Evolutionary conservation across 1,284 basidiomycete species (phyloP), one percentile per base, ranked within the genome.

Genomic region (Clitocybe nebularis): DNA sequence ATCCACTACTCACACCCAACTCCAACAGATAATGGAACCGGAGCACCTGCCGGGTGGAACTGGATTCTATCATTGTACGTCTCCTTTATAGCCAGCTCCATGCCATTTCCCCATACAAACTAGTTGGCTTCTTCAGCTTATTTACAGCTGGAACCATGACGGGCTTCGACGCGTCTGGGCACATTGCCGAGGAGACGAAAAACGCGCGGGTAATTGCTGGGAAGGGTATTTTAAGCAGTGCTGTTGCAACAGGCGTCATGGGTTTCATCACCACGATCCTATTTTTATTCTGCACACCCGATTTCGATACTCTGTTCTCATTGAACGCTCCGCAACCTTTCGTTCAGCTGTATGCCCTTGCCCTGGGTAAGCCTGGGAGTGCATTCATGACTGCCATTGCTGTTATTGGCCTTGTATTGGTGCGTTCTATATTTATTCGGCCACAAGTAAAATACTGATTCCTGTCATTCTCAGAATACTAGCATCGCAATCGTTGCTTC

Each of bases 141-240:
- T 92, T 89, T 60, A 86, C 87, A 1, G 81, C 88, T 1, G 88
- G 89, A 8, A 87, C 83, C 0, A 67, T 93, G 66, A 90, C 85
- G 9, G 90, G 90, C 2, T 93, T 91, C 53, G 90, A 92, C 61
- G 89, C 89, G 0, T 84, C 88, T 11, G 90, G 90, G 0, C 90
- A 93, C 50, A 84, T 93, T 46, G 89, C 89, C 2, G 90, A 93
- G 63, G 90, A 93, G 64, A 92, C 90, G 0, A 89, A 88, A 61
- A 84, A 92, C 57, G 89, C 90, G 5, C 86, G 86, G 47, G 74
- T 90, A 30, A 71, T 83, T 29, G 87, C 89, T 5, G 85, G 82
- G 4, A 82, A 79, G 56, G 90, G 90, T 1, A 89, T 93, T 48
- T 64, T 93, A 26, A 77, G 64, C 40, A 84, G 85, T 49, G 83